phyloP scores from a whole-genome alignment of 1,284 basidiomycete genomes.

The Moesziomyces globuligerus region DNA sequence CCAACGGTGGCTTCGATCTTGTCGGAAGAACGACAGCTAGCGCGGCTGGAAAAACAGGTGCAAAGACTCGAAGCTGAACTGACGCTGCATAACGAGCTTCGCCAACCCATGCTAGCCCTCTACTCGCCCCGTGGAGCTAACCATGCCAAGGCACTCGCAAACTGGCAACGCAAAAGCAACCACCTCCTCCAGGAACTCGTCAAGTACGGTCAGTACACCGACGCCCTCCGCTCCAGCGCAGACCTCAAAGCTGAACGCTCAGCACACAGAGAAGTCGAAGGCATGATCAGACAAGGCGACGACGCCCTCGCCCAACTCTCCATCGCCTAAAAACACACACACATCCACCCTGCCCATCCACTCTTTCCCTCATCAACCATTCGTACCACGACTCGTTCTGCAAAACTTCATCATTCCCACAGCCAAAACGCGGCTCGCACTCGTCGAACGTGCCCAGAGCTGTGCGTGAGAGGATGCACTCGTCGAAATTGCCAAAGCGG shows the following conservation, averaged over 20 bases:
- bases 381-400: too few species aligned
- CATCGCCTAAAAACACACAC: not conserved
- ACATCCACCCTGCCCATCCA: too few species aligned
- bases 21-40: constrained; percentile 83
- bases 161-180: constrained; percentile 92
- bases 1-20: constrained; percentile 84
- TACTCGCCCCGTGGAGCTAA: constrained; percentile 82
- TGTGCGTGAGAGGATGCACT: too few species aligned
- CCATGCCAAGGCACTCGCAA: constrained; percentile 79
- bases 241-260: constrained; percentile 41
- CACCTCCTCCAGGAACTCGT: constrained; percentile 89
- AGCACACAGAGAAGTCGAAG: constrained; percentile 44
- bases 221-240: constrained; percentile 73
- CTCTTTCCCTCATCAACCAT: too few species aligned
- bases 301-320: constrained; percentile 20
- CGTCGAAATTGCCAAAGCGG: too few species aligned
- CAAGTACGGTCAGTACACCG: constrained; percentile 95
- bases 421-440: too few species aligned
- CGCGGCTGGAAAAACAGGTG: constrained; percentile 41
- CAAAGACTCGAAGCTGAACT: constrained; percentile 79
- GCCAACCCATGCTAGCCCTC: constrained; percentile 81
- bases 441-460: too few species aligned
- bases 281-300: constrained; percentile 40
- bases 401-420: too few species aligned
- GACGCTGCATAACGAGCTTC: constrained; percentile 82